Base-by-base conservation (phyloP, 2,329 filamentous ascomycete genomes). In the Cryphonectria japonica region DNA sequence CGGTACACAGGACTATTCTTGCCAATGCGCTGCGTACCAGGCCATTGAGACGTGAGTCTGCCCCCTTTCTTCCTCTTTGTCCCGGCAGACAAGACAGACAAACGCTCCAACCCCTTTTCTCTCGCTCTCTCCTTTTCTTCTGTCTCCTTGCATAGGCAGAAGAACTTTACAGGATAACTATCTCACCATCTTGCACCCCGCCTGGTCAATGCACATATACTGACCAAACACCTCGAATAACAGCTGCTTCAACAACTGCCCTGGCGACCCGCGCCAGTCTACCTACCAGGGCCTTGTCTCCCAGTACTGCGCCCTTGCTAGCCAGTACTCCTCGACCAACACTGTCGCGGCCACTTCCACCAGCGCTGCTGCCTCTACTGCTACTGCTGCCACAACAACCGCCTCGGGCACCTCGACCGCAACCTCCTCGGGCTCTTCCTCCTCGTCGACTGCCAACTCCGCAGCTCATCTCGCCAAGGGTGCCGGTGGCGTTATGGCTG, bases 231-330 rank as follows among this genome's bases (percentile, higher is more conserved):
- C 37, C 2, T 32, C 50, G 5, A 16, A 19, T 19, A 14, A 62
- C 69, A 85, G 84, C 73, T 87, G 85, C 84, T 87, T 82, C 81
- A 85, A 86, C 82, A 87, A 87, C 83, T 87, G 86, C 81, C 86
- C 86, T 76, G 80, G 84, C 75, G 85, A 87, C 78, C 1, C 76
- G 66, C 80, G 82, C 62, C 78, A 76, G 72, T 68, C 75, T 67
- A 68, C 77, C 29, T 80, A 79, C 74, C 73, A 79, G 66, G 76
- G 79, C 74, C 80, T 84, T 76, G 80, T 83, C 73, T 76, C 77
- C 72, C 79, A 82, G 75, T 83, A 79, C 81, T 87, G 85, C 81
- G 77, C 78, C 70, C 81, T 84, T 74, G 84, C 83, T 71, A 82
- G 79, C 71, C 79, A 83, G 76, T 83, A 81, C 78, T 70, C 75